A percentile compares a stretch with the other conserved stretches of the same genome.
phyloP scores from a whole-genome alignment of 352 stramenopile species.

The Hyaloperonospora brassicae region DNA sequence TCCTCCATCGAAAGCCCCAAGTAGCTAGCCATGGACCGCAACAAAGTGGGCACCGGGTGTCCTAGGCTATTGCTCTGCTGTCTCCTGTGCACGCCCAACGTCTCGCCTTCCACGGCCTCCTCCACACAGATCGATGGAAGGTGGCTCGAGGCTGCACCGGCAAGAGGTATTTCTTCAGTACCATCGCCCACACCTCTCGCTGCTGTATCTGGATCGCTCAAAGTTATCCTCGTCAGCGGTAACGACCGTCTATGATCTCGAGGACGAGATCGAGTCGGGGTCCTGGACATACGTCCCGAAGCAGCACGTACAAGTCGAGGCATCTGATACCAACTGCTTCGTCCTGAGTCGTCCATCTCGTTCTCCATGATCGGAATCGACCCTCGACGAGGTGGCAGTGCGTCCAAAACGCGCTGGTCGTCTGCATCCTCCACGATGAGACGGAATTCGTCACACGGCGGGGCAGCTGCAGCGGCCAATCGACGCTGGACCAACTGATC shows the following conservation, averaged over 20 bases:
- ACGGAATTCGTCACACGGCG: constrained; percentile 15
- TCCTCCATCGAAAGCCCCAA: constrained; percentile 57
- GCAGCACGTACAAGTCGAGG: constrained; percentile 22
- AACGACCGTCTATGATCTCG: constrained; percentile 24
- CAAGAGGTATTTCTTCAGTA: constrained; percentile 9
- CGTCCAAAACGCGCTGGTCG: constrained; percentile 6
- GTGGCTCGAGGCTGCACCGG: constrained; percentile 17
- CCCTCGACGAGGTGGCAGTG: constrained; percentile 8
- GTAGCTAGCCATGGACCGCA: constrained; percentile 45
- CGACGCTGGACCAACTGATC: constrained; percentile 6
- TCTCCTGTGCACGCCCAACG: constrained; percentile 14
- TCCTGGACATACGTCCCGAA: constrained; percentile 24
- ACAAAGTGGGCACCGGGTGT: constrained; percentile 36
- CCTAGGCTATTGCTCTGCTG: constrained; percentile 24
- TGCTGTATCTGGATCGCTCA: constrained; percentile 12
- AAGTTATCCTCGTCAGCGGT: constrained; percentile 17
- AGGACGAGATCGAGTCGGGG: constrained; percentile 16
- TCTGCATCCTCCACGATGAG: constrained; percentile 17
- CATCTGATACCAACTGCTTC: constrained; percentile 28
- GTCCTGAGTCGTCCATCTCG: constrained; percentile 17
- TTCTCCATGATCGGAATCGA: constrained; percentile 36
- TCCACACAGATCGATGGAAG: constrained; percentile 7
- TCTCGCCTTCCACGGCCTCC: constrained; percentile 8
- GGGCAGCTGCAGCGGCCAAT: constrained; percentile 13
- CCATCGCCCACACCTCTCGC: constrained; percentile 1